These are phyloP conservation scores for Chimonanthus praecox DNA, from an alignment of 164 flowering plant species.

Conservation along the genomic window DNA sequence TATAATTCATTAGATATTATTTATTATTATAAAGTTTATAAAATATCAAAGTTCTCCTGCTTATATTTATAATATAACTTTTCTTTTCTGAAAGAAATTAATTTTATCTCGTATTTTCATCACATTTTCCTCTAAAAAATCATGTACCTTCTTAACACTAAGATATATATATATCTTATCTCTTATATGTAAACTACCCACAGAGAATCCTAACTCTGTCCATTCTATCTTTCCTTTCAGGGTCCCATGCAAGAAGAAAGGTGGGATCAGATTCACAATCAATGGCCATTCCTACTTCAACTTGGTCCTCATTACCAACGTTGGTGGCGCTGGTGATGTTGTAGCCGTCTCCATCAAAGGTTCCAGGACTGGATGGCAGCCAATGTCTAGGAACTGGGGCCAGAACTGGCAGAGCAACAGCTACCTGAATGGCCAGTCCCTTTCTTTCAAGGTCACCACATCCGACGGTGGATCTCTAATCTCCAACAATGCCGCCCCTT, in stretches of 20 bases:
- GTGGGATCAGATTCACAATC: slow-evolving; percentile 18
- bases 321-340: slow-evolving; percentile 76
- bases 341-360: slow-evolving; percentile 58
- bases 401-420: slow-evolving; percentile 81
- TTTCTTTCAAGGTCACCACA: slow-evolving; percentile 73
- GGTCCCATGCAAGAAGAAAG: slow-evolving; percentile 15
- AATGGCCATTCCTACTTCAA: slow-evolving; percentile 23
- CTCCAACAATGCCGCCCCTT: slow-evolving; percentile 61
- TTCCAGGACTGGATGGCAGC: slow-evolving; percentile 60
- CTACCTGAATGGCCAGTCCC: slow-evolving; percentile 58
- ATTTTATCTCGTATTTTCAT: too few relatives aligned
- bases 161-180: too few relatives aligned
- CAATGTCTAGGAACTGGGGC: slow-evolving; percentile 83
- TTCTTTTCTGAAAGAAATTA: too few relatives aligned
- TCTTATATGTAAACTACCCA: too few relatives aligned
- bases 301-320: slow-evolving; percentile 14
- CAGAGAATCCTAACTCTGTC: background rate
- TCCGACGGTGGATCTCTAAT: slow-evolving; percentile 52
- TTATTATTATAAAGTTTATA: too few relatives aligned
- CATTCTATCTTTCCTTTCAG: slow-evolving; percentile 1
- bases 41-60: too few relatives aligned
- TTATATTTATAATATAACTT: too few relatives aligned
- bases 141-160: too few relatives aligned
- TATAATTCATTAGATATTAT: too few relatives aligned
- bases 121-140: too few relatives aligned